Percentiles rank a stretch among this genome's conserved stretches.
phyloP scores from a whole-genome alignment of 495 filamentous ascomycete genomes.

The Schizothecium vesticola region DNA sequence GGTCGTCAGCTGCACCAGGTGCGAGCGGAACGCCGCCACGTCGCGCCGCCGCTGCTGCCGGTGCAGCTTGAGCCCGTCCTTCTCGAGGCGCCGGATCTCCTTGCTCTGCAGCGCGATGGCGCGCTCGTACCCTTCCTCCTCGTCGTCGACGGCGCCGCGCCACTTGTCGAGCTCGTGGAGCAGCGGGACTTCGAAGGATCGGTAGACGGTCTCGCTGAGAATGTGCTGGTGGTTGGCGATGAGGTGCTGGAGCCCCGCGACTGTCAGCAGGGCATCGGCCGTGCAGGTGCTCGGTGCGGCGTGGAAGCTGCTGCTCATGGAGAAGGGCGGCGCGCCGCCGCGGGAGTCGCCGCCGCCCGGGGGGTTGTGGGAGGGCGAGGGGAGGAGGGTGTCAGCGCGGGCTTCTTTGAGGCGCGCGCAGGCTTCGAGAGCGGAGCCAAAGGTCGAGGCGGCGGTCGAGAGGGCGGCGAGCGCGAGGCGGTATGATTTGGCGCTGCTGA shows the following conservation, averaged over 20 bases:
- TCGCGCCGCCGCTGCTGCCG: conserved; percentile 51
- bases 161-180: conserved; percentile 60
- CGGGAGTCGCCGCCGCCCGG: conserved; percentile 16
- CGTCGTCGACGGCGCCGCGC: conserved; percentile 52
- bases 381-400: conserved; percentile 41
- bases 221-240: conserved; percentile 63
- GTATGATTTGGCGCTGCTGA: conserved; percentile 55
- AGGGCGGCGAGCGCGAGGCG: conserved; percentile 52
- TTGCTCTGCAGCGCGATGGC: conserved; percentile 43
- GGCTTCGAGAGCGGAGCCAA: conserved; percentile 56
- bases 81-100: conserved; percentile 55
- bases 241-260: conserved; percentile 58
- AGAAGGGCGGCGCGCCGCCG: conserved; percentile 12
- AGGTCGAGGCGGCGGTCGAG: conserved; percentile 53
- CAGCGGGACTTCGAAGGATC: conserved; percentile 58
- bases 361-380: not conserved
- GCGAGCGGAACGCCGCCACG: conserved; percentile 45
- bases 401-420: conserved; percentile 60
- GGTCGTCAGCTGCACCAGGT: conserved; percentile 54
- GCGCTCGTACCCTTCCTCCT: conserved; percentile 52
- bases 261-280: conserved; percentile 52
- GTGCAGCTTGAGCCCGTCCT: conserved; percentile 55
- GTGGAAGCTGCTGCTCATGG: conserved; percentile 44
- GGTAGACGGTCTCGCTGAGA: conserved; percentile 57
- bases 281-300: conserved; percentile 43